Evolutionary conservation across 139 green algal genomes (phyloP).

Genomic region (Closterium sp.): DNA sequence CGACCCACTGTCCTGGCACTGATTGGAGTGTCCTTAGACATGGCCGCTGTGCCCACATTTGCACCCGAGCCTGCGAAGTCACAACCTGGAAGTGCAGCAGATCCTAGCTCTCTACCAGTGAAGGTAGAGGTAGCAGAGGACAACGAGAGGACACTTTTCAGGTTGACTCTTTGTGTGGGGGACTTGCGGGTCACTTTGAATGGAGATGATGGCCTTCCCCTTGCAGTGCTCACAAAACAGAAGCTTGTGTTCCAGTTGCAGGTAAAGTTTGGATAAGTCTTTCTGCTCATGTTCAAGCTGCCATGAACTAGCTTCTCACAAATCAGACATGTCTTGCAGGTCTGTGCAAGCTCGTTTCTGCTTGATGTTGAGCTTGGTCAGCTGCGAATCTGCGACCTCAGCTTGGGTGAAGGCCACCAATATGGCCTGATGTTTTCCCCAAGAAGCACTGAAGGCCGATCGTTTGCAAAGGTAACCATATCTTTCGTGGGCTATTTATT

Average conservation of each 20-base stretch:
- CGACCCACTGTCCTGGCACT: not conserved
- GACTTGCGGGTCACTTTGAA: not conserved
- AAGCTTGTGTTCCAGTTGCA: not conserved
- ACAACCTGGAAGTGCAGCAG: not conserved
- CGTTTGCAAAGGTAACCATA: not conserved
- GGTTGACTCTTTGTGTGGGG: not conserved
- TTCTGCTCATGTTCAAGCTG: not conserved
- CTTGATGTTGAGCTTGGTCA: not conserved
- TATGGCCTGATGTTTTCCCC: constrained; percentile 1
- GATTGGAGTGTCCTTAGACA: not conserved
- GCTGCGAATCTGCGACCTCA: not conserved
- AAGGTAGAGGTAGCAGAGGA: not conserved
- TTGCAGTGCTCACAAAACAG: not conserved
- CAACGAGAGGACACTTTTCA: not conserved
- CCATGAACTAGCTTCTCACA: not conserved
- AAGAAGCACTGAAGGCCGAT: not conserved
- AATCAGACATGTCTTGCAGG: not conserved
- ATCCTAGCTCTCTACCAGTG: not conserved
- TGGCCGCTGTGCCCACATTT: not conserved
- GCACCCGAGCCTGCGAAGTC: not conserved
- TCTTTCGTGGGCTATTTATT: not conserved
- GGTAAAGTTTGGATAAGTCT: not conserved
- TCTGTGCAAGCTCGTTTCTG: not conserved
- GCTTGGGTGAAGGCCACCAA: not conserved
- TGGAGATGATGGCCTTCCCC: not conserved